phyloP scores from a whole-genome alignment of 1,139 yeast genomes.

The Diutina rugosa region DNA sequence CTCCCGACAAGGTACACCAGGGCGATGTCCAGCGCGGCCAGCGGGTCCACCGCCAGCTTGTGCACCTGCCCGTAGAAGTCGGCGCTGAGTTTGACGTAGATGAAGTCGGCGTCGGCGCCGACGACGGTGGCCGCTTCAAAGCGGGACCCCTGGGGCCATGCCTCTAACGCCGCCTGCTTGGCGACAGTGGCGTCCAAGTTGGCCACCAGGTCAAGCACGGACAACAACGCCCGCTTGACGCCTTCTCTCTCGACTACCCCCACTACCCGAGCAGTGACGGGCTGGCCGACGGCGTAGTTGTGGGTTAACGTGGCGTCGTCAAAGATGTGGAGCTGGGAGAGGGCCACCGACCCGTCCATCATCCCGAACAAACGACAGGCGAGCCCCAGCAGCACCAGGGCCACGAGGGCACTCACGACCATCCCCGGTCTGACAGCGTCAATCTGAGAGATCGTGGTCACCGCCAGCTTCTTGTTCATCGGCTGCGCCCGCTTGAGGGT shows the following conservation, averaged over 20 bases:
- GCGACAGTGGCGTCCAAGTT: conserved; percentile 11
- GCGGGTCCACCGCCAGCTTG: conserved; percentile 51
- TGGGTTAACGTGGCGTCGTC: conserved; percentile 39
- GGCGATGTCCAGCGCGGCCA: conserved; percentile 28
- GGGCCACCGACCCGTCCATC: conserved; percentile 57
- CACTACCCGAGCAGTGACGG: conserved; percentile 55
- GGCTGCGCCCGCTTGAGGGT: conserved; percentile 9
- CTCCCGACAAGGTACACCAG: conserved; percentile 47
- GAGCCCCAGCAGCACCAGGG: conserved; percentile 53
- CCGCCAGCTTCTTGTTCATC: conserved; percentile 8
- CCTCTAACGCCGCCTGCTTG: conserved; percentile 33
- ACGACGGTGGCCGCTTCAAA: conserved; percentile 50
- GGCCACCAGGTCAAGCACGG: conserved; percentile 47
- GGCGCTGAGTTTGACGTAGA: conserved; percentile 20
- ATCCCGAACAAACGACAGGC: conserved; percentile 58
- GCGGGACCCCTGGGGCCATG: conserved; percentile 68
- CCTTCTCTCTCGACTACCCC: conserved; percentile 48
- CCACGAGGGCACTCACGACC: conserved; percentile 59
- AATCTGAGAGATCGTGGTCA: conserved; percentile 50
- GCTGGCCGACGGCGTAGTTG: conserved; percentile 53
- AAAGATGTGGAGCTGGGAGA: conserved; percentile 49
- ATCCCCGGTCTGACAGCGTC: conserved; percentile 82
- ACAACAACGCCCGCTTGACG: conserved; percentile 47
- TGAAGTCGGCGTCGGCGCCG: conserved; percentile 36
- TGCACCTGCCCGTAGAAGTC: conserved; percentile 52